Evolutionary conservation across 106 monocot genomes (phyloP).

Genomic region (Platanthera zijinensis): DNA sequence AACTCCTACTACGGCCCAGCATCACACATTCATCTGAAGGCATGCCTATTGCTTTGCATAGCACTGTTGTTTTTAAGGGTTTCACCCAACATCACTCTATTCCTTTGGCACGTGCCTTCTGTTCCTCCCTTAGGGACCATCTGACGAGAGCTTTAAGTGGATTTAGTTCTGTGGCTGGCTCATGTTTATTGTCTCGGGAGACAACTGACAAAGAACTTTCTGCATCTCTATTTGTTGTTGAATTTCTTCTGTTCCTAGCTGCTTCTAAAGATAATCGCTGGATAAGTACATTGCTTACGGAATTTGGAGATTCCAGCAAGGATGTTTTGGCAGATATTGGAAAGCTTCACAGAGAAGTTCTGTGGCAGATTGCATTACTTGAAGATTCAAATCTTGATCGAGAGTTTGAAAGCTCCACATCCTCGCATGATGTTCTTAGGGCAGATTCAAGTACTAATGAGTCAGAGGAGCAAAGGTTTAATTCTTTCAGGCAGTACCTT

Average conservation of each 20-base stretch:
- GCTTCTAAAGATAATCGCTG: conserved; percentile 93
- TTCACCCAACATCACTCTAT: conserved; percentile 94
- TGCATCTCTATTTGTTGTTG: conserved; percentile 91
- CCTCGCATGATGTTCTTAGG: conserved; percentile 35
- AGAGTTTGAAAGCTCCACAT: conserved; percentile 29
- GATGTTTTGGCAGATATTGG: conserved; percentile 91
- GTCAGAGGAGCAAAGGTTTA: conserved; percentile 60
- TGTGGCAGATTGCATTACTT: conserved; percentile 91
- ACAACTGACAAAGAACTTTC: conserved; percentile 39
- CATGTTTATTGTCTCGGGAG: conserved; percentile 29
- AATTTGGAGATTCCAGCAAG: conserved; percentile 84
- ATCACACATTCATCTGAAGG: conserved; percentile 95
- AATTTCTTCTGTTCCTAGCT: conserved; percentile 93
- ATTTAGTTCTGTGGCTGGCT: conserved; percentile 40
- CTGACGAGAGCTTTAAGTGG: conserved; percentile 58
- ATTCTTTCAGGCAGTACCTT: conserved; percentile 74
- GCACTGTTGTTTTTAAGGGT: conserved; percentile 98
- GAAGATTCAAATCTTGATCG: conserved; percentile 65
- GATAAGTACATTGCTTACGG: conserved; percentile 76
- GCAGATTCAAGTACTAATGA: conserved; percentile 30
- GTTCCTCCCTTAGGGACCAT: conserved; percentile 66
- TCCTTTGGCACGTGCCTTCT: conserved; percentile 79
- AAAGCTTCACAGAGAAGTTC: conserved; percentile 69
- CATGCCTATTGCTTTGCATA: conserved; percentile 95
- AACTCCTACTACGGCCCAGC: conserved; percentile 76